A percentile compares a stretch with the other conserved stretches of the same genome.
Conservation (phyloP, 345 rosid genomes). For the Mallotus nudiflorus region DNA sequence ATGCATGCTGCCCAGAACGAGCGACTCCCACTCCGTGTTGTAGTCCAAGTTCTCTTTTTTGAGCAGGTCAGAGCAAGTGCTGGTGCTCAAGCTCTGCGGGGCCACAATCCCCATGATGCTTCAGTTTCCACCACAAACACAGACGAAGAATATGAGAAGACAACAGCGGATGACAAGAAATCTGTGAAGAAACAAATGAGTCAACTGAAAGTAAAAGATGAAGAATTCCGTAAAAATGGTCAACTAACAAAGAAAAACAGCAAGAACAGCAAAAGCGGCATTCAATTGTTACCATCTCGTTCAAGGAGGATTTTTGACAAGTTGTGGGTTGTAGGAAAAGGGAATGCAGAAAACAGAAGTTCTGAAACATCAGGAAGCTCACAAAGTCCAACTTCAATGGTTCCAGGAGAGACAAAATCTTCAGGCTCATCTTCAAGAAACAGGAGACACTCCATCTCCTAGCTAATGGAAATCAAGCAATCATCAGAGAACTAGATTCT, state of each 20-base stretch:
- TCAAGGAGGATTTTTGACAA: slow-evolving; percentile 81
- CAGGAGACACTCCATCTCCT: slow-evolving; percentile 80
- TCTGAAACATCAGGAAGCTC: slow-evolving; percentile 89
- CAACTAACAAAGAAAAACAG: slow-evolving; percentile 48
- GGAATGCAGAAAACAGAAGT: slow-evolving; percentile 54
- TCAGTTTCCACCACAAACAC: slow-evolving; percentile 44
- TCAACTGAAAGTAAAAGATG: slow-evolving; percentile 33
- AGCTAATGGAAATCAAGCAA: slow-evolving; percentile 1
- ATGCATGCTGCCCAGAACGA: slow-evolving; percentile 91
- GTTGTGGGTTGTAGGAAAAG: slow-evolving; percentile 68
- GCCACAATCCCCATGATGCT: slow-evolving; percentile 29
- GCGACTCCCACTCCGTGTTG: slow-evolving; percentile 76
- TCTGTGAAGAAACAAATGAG: slow-evolving; percentile 47
- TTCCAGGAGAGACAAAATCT: slow-evolving; percentile 65
- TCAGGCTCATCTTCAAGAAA: slow-evolving; percentile 63
- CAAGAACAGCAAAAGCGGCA: slow-evolving; percentile 58
- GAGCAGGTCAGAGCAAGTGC: slow-evolving; percentile 74
- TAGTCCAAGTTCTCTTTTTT: slow-evolving; percentile 86
- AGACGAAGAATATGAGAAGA: slow-evolving; percentile 48
- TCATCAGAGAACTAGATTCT: not conserved
- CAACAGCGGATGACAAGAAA: slow-evolving; percentile 29
- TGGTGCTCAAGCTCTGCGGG: slow-evolving; percentile 39
- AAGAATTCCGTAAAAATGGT: slow-evolving; percentile 25
- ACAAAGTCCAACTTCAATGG: slow-evolving; percentile 69
- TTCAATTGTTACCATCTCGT: slow-evolving; percentile 77